These are phyloP conservation scores for Meyerozyma carpophila DNA, from an alignment of 1,139 yeast genomes.

Conservation along the genomic window DNA sequence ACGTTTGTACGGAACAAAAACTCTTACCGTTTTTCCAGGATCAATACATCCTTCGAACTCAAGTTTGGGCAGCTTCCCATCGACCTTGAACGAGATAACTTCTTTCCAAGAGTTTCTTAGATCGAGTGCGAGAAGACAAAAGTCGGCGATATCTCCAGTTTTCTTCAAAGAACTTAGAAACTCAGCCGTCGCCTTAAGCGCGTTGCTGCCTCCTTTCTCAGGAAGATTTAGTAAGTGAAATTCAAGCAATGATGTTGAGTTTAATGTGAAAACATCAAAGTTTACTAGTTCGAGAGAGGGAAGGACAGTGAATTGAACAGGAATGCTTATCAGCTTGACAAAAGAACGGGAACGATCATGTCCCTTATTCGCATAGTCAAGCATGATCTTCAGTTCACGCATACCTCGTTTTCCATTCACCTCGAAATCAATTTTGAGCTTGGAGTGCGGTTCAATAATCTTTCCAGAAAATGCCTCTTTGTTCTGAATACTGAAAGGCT, in stretches of 20 bases:
- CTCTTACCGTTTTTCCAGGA: constrained; percentile 51
- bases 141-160: constrained; percentile 37
- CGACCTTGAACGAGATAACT: constrained; percentile 15
- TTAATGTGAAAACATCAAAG: constrained; percentile 61
- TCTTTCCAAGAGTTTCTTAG: constrained; percentile 67
- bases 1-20: constrained; percentile 66
- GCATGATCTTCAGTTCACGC: constrained; percentile 55
- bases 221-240: constrained; percentile 15
- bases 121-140: constrained; percentile 62
- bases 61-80: not conserved
- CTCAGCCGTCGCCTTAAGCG: constrained; percentile 14
- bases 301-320: constrained; percentile 62
- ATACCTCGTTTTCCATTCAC: constrained; percentile 72
- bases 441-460: constrained; percentile 25
- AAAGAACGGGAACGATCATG: constrained; percentile 26
- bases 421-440: constrained; percentile 47
- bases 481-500: constrained; percentile 48
- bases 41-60: constrained; percentile 26
- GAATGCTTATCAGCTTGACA: constrained; percentile 54
- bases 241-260: constrained; percentile 20
- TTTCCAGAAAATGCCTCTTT: constrained; percentile 27
- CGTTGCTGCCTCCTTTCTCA: constrained; percentile 15
- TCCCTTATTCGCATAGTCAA: constrained; percentile 59
- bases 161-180: constrained; percentile 14
- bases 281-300: constrained; percentile 71